Evolutionary conservation across 108 stramenopile species (phyloP).

Genomic region (Nannochloropsis granulata): DNA sequence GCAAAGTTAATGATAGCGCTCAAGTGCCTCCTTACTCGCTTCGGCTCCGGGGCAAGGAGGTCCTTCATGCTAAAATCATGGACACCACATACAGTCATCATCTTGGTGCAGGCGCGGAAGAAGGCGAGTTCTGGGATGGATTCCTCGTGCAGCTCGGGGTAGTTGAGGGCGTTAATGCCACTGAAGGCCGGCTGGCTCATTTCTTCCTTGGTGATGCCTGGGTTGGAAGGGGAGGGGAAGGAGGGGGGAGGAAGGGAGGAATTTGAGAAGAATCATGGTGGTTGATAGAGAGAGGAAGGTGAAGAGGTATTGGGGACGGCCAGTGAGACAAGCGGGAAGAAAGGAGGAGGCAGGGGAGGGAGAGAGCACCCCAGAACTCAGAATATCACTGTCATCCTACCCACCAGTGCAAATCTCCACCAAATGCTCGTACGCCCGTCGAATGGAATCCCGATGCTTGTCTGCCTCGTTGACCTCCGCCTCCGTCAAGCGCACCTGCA

Average conservation of each 20-base stretch:
- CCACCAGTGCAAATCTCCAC: conserved; percentile 24
- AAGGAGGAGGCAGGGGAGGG: too few species aligned
- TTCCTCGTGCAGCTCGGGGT: conserved; percentile 72
- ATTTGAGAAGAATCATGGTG: too few species aligned
- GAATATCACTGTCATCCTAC: neutral
- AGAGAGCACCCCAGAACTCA: too few species aligned
- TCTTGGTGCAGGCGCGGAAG: conserved; percentile 50
- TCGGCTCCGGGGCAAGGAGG: conserved; percentile 46
- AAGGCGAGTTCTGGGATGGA: conserved; percentile 60
- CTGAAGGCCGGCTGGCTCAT: conserved; percentile 37
- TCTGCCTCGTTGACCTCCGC: conserved; percentile 23
- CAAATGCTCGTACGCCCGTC: conserved; percentile 24
- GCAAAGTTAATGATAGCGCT: conserved; percentile 83
- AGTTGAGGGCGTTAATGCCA: conserved; percentile 23
- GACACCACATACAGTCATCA: conserved; percentile 66
- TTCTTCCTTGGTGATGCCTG: conserved; percentile 25
- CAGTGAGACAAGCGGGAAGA: too few species aligned
- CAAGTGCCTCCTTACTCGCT: conserved; percentile 64
- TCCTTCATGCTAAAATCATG: conserved; percentile 77
- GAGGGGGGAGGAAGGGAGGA: too few species aligned
- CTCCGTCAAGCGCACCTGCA: conserved; percentile 17
- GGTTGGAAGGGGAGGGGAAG: neutral
- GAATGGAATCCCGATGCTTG: conserved; percentile 10
- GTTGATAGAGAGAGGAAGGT: too few species aligned
- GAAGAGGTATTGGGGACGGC: too few species aligned